Conservation (phyloP, 225 moss, liverwort and hornwort species). For the Asterella californica region DNA sequence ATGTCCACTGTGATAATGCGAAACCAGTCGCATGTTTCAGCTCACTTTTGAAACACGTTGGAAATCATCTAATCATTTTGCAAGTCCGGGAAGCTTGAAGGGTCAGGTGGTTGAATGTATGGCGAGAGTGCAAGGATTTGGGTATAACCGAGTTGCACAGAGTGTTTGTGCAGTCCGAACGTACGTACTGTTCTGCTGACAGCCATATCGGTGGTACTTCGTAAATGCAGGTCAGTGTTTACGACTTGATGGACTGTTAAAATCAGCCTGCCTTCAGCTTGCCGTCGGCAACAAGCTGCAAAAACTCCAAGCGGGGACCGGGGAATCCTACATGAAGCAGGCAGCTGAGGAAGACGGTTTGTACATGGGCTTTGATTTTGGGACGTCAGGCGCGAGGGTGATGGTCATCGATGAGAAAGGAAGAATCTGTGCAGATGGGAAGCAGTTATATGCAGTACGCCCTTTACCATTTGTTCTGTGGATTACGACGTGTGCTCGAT, state of each 20-base stretch:
- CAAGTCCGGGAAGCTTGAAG: not conserved
- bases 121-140: not conserved
- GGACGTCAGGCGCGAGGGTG: slow-evolving; percentile 39
- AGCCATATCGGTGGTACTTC: not conserved
- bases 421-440: slow-evolving; percentile 33
- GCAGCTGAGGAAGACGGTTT: slow-evolving; percentile 6
- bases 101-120: not conserved
- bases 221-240: not conserved
- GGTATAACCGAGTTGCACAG: not conserved
- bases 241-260: not conserved
- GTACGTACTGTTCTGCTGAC: no score
- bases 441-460: slow-evolving; percentile 24
- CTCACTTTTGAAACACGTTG: not conserved
- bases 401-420: slow-evolving; percentile 28
- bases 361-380: slow-evolving; percentile 41
- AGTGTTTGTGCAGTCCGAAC: not conserved
- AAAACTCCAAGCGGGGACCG: not conserved
- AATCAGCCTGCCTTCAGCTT: not conserved
- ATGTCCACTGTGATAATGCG: no score
- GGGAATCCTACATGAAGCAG: not conserved
- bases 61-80: not conserved
- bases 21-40: no score
- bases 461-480: not conserved
- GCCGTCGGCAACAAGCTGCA: not conserved
- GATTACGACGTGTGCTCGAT: not conserved